Base-by-base conservation (phyloP, 2,329 filamentous ascomycete genomes). In the Emergomyces orientalis region DNA sequence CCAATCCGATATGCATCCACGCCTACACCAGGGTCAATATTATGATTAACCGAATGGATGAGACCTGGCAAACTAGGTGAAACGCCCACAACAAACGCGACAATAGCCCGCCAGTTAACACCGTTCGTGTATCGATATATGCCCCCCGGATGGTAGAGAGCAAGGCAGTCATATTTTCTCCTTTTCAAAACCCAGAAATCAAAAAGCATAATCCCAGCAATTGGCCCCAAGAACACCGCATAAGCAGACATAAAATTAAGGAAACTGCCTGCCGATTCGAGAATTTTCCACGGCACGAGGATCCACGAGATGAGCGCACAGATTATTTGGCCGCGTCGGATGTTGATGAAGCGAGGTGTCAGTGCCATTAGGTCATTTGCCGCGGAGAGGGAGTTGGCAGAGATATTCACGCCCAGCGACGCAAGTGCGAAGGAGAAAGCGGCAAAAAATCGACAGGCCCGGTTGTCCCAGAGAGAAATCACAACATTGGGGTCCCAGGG, bases 191-290 rank as follows among this genome's bases (percentile, higher is more conserved):
- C 65, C 75, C 95, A 96, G 79, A 96, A 97, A 75, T 97, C 92
- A 68, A 82, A 84, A 64, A 91, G 80, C 78, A 96, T 94, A 67
- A 96, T 90, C 19, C 92, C 92, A 0, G 90, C 91, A 65, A 97
- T 95, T 52, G 89, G 91, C 63, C 89, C 92, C n/a, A 97, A 82
- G 77, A 97, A 97, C 63, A 97, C 91, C 3, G 89, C 91, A 79
- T 96, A 96, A 0, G 92, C 88, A 0, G 89, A 94, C 0, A 97
- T 84, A 72, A 96, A 96, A 3, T 90, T 94, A 0, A 90, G 94
- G 78, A 96, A 96, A 75, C 88, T 86, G 79, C 73, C 71, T 1
- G 85, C 86, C 0, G 81, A 85, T 41, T 72, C 77, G 22, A 88
- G 75, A 63, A 88, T 88, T 74, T 86, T 86, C 86, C 85, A 88